Percentiles rank a stretch among this genome's conserved stretches.
phyloP scores from a whole-genome alignment of 805 yeast species.

The Brettanomyces naardenensis region DNA sequence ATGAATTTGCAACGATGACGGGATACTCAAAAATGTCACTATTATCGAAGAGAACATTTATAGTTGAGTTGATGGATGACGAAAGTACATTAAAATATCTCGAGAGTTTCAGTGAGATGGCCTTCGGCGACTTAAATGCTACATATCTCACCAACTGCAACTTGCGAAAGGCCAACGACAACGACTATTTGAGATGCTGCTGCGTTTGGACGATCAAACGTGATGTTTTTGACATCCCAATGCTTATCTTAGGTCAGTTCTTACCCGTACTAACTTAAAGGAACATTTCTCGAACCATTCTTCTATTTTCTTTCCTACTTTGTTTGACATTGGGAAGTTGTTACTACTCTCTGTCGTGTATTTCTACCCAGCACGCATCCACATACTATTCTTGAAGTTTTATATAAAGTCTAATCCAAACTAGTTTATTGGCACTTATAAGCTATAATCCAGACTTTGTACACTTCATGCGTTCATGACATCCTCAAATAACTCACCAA shows the following conservation, averaged over 20 bases:
- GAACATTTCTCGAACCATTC: no score
- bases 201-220: slow-evolving; percentile 82
- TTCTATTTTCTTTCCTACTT: no score
- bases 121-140: slow-evolving; percentile 58
- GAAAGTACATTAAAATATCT: slow-evolving; percentile 66
- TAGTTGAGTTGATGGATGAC: slow-evolving; percentile 80
- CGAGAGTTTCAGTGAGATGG: slow-evolving; percentile 59
- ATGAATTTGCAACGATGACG: slow-evolving; percentile 63
- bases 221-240: slow-evolving; percentile 77
- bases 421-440: no score
- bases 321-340: no score
- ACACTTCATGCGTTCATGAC: slow-evolving; percentile 15
- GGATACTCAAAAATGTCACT: slow-evolving; percentile 55
- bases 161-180: slow-evolving; percentile 29
- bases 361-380: no score
- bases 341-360: no score
- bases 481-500: slow-evolving; percentile 24
- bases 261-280: slow-evolving; percentile 44
- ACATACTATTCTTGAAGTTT: no score
- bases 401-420: no score
- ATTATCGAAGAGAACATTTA: slow-evolving; percentile 53
- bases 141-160: slow-evolving; percentile 45
- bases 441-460: no score
- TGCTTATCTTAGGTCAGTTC: slow-evolving; percentile 78
- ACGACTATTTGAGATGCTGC: slow-evolving; percentile 47